Conservation (phyloP, 2,329 filamentous ascomycete genomes). For the Setomelanomma holmii region DNA sequence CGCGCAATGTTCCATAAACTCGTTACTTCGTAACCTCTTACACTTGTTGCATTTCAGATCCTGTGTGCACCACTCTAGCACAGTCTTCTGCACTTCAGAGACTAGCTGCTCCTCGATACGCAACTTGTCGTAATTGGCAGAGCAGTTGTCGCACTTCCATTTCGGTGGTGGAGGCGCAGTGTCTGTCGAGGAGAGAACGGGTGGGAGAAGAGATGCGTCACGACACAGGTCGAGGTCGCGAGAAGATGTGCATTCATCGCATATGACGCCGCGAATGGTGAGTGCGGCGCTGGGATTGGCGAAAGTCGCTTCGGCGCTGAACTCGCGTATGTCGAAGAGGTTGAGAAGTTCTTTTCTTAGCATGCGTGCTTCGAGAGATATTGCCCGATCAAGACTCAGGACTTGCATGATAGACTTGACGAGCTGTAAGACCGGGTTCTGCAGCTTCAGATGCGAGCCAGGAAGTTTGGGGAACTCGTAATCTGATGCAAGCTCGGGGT, state of each 20-base stretch:
- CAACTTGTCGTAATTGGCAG: constrained; percentile 76
- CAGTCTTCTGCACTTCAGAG: constrained; percentile 73
- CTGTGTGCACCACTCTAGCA: constrained; percentile 85
- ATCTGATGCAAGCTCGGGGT: constrained; percentile 85
- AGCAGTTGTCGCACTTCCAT: constrained; percentile 82
- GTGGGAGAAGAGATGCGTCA: constrained; percentile 79
- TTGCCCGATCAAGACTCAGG: constrained; percentile 86
- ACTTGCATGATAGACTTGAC: constrained; percentile 95
- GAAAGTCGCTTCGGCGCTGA: constrained; percentile 86
- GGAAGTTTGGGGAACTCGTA: constrained; percentile 85
- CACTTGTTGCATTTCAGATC: constrained; percentile 86
- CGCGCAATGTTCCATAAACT: constrained; percentile 95
- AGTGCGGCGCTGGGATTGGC: constrained; percentile 82
- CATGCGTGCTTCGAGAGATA: constrained; percentile 84
- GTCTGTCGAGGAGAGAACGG: constrained; percentile 41
- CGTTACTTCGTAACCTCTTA: constrained; percentile 73
- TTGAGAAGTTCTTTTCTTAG: constrained; percentile 87
- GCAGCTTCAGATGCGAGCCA: constrained; percentile 68
- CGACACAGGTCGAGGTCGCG: constrained; percentile 92
- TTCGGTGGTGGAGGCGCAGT: constrained; percentile 59
- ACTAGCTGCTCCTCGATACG: constrained; percentile 85
- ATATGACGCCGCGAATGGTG: constrained; percentile 77
- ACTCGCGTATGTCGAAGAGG: constrained; percentile 94
- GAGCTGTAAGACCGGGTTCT: constrained; percentile 83
- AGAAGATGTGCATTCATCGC: constrained; percentile 87